Conservation (phyloP, 495 filamentous ascomycete species). For the Penicillium pancosmium region DNA sequence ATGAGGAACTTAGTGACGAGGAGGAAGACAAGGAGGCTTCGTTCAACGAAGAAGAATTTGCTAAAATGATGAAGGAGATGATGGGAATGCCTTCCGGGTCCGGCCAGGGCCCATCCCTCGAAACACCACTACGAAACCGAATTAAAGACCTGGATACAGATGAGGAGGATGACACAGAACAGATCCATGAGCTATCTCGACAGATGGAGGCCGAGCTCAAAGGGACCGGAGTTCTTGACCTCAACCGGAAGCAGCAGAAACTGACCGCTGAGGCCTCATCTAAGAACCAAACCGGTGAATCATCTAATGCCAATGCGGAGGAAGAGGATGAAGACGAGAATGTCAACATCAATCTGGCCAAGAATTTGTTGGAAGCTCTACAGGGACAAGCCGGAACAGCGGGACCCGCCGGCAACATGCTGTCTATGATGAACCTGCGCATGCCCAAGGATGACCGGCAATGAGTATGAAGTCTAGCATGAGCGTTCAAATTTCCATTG, state of each 20-base stretch:
- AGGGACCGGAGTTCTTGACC: constrained; percentile 70
- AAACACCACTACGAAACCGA: constrained; percentile 33
- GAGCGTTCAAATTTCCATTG: background rate
- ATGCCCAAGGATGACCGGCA: constrained; percentile 74
- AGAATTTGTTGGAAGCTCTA: constrained; percentile 89
- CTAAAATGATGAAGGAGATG: constrained; percentile 90
- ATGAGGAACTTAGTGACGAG: constrained; percentile 54
- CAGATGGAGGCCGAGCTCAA: constrained; percentile 83
- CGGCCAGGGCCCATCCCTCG: constrained; percentile 25
- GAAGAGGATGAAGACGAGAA: constrained; percentile 57
- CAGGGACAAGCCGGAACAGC: constrained; percentile 83
- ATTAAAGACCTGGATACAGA: constrained; percentile 49
- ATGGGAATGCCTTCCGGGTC: constrained; percentile 71
- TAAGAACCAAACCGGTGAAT: constrained; percentile 31
- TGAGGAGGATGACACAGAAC: constrained; percentile 60
- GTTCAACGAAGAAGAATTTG: constrained; percentile 85
- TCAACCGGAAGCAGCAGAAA: constrained; percentile 50
- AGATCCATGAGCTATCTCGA: constrained; percentile 70
- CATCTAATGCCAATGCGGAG: constrained; percentile 14
- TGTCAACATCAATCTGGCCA: constrained; percentile 83
- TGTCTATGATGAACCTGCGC: constrained; percentile 80
- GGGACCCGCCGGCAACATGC: constrained; percentile 82
- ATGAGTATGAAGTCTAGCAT: constrained; percentile 3
- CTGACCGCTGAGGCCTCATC: constrained; percentile 25
- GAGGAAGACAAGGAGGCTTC: constrained; percentile 76